Evolutionary conservation across 306 rosid genomes (phyloP).

Genomic region (Vachellia pachyceras): DNA sequence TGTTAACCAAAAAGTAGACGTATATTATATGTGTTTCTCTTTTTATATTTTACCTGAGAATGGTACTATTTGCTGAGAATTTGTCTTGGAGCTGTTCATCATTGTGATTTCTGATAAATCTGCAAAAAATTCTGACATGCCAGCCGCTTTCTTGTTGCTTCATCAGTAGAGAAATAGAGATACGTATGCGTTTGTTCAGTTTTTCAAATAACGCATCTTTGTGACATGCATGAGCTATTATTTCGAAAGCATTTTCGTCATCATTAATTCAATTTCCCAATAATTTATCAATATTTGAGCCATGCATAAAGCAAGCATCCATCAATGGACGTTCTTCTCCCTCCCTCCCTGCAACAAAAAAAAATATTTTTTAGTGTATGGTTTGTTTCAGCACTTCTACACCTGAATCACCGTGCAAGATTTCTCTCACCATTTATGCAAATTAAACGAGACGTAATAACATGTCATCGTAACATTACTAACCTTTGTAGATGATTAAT

Average conservation of each 20-base stretch:
- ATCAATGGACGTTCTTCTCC: too few species aligned
- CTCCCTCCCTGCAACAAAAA: too few species aligned
- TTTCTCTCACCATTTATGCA: constrained; percentile 23
- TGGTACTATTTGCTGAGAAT: constrained; percentile 42
- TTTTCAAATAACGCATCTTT: not conserved
- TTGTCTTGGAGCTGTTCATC: constrained; percentile 52
- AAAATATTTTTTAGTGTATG: not conserved
- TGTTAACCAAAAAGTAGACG: constrained; percentile 55
- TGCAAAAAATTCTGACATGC: constrained; percentile 59
- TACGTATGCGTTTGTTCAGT: not conserved
- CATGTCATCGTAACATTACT: not conserved
- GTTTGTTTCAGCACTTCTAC: constrained; percentile 39
- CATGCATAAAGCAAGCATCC: constrained; percentile 44
- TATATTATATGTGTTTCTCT: constrained; percentile 36
- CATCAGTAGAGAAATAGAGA: constrained; percentile 32
- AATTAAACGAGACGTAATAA: constrained; percentile 15
- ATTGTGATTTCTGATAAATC: constrained; percentile 74
- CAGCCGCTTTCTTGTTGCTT: constrained; percentile 54
- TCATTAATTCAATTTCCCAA: constrained; percentile 37
- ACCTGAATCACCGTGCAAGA: constrained; percentile 49
- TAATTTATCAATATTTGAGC: constrained; percentile 30
- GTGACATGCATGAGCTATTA: constrained; percentile 53
- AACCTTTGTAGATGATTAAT: not conserved
- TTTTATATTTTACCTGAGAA: constrained; percentile 36
- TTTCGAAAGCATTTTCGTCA: constrained; percentile 39